A percentile compares a stretch with the other conserved stretches of the same genome.
These are phyloP conservation scores for Benincasa hispida DNA, from an alignment of 306 rosid species.

Conservation along the genomic window DNA sequence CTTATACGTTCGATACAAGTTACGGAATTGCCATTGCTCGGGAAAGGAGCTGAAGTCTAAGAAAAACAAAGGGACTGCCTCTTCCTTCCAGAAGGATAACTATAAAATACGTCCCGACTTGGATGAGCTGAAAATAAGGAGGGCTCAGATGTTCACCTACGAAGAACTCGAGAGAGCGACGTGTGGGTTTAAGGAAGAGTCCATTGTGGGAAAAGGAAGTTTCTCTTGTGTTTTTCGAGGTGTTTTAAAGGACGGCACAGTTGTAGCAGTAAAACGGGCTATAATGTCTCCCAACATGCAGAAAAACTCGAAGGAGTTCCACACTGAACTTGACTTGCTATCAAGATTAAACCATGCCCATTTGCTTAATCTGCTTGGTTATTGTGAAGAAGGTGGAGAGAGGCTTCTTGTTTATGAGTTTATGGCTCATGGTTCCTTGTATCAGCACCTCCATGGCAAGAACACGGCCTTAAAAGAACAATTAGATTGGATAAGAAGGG, in stretches of 20 bases:
- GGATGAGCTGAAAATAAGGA: slow-evolving; percentile 65
- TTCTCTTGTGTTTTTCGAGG: slow-evolving; percentile 82
- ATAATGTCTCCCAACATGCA: slow-evolving; percentile 63
- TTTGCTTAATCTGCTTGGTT: slow-evolving; percentile 74
- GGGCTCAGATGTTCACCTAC: slow-evolving; percentile 66
- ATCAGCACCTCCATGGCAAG: slow-evolving; percentile 76
- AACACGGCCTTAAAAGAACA: slow-evolving; percentile 55
- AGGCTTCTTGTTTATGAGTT: slow-evolving; percentile 87
- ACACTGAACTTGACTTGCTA: slow-evolving; percentile 74
- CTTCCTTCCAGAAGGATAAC: slow-evolving; percentile 39
- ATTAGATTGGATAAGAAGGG: slow-evolving; percentile 79
- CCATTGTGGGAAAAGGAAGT: slow-evolving; percentile 84
- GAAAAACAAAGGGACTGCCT: slow-evolving; percentile 23
- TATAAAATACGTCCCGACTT: slow-evolving; percentile 45
- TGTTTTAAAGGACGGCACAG: slow-evolving; percentile 63
- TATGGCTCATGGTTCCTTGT: slow-evolving; percentile 89
- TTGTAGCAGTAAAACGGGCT: slow-evolving; percentile 81
- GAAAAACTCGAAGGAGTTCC: slow-evolving; percentile 77
- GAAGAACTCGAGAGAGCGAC: slow-evolving; percentile 78
- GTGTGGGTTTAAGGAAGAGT: slow-evolving; percentile 58
- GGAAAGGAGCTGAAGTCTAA: slow-evolving; percentile 21
- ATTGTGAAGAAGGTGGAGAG: slow-evolving; percentile 81
- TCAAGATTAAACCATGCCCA: slow-evolving; percentile 84
- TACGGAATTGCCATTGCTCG: slow-evolving; percentile 53
- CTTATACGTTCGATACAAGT: slow-evolving; percentile 55